Evolutionary conservation across 768 basidiomycete genomes (phyloP).

Genomic region (Leccinum variicolor): DNA sequence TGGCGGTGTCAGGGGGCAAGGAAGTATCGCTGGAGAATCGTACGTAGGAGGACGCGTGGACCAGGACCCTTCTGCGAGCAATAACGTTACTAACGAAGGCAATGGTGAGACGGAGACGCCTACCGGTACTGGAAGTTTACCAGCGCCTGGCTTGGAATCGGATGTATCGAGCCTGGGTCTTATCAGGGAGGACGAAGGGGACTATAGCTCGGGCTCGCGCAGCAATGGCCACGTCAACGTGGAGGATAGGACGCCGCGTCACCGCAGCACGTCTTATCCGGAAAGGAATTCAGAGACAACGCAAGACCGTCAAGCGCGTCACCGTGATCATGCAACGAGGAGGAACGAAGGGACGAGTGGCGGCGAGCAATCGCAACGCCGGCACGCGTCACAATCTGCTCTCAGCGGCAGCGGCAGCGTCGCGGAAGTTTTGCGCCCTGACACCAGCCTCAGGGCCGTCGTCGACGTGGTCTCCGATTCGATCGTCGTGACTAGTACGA

Average conservation of each 20-base stretch:
- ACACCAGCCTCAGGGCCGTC: slow-evolving; percentile 9
- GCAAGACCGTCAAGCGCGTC: slow-evolving; percentile 19
- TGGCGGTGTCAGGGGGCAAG: slow-evolving; percentile 28
- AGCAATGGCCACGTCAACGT: neutral
- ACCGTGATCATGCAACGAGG: slow-evolving; percentile 11
- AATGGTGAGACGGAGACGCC: slow-evolving; percentile 19
- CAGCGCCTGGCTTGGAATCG: slow-evolving; percentile 8
- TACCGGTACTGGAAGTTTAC: slow-evolving; percentile 18
- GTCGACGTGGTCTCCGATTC: slow-evolving; percentile 14
- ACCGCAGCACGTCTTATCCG: slow-evolving; percentile 17
- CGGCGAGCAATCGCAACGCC: slow-evolving; percentile 6
- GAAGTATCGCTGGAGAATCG: slow-evolving; percentile 14
- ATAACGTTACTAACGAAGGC: slow-evolving; percentile 14
- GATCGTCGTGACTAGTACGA: slow-evolving; percentile 22
- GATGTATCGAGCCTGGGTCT: slow-evolving; percentile 27
- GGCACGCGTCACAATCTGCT: slow-evolving; percentile 18
- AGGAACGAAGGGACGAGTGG: slow-evolving; percentile 19
- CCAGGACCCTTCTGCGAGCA: neutral
- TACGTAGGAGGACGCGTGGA: slow-evolving; percentile 20
- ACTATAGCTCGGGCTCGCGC: slow-evolving; percentile 12
- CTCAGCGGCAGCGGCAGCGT: neutral
- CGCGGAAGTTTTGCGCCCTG: slow-evolving; percentile 20
- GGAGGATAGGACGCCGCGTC: slow-evolving; percentile 12
- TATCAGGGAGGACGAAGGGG: slow-evolving; percentile 31
- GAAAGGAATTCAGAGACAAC: slow-evolving; percentile 12